Conservation (phyloP, 306 rosid species). For the Prunus armeniaca region DNA sequence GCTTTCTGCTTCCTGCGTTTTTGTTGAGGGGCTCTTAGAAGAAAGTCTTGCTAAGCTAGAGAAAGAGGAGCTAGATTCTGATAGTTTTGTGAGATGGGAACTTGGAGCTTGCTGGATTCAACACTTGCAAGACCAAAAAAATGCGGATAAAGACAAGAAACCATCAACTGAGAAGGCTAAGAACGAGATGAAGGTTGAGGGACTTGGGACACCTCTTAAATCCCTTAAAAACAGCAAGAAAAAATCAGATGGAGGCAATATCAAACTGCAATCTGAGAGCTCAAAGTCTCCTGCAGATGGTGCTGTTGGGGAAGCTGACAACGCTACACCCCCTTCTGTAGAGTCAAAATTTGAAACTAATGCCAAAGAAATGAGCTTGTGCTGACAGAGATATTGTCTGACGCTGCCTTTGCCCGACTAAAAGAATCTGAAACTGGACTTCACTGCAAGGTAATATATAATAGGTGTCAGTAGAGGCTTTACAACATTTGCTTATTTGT, state of each 20-base stretch:
- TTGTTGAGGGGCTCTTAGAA: slow-evolving; percentile 66
- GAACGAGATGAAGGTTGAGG: slow-evolving; percentile 94
- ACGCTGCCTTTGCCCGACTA: slow-evolving; percentile 73
- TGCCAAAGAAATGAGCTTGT: slow-evolving; percentile 78
- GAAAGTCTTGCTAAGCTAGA: slow-evolving; percentile 75
- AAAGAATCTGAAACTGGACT: slow-evolving; percentile 93
- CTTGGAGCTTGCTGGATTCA: slow-evolving; percentile 99
- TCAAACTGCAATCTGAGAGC: slow-evolving; percentile 45
- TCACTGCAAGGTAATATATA: slow-evolving; percentile 77
- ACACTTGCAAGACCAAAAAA: slow-evolving; percentile 95
- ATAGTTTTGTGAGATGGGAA: slow-evolving; percentile 89
- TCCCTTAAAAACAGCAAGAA: slow-evolving; percentile 81
- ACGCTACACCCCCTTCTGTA: slow-evolving; percentile 35
- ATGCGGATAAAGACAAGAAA: slow-evolving; percentile 78
- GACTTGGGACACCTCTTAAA: slow-evolving; percentile 90
- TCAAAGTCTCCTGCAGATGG: slow-evolving; percentile 37
- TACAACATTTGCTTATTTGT: slow-evolving; percentile 17
- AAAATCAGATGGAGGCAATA: slow-evolving; percentile 53
- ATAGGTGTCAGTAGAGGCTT: slow-evolving; percentile 12
- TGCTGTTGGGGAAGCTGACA: slow-evolving; percentile 50
- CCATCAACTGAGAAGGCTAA: slow-evolving; percentile 57
- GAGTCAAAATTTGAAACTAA: slow-evolving; percentile 49
- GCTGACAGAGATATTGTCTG: slow-evolving; percentile 58
- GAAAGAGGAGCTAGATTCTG: slow-evolving; percentile 55
- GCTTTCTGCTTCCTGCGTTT: slow-evolving; percentile 47